Base-by-base conservation (phyloP, 139 green algal genomes). In the Zygnema cylindricum region DNA sequence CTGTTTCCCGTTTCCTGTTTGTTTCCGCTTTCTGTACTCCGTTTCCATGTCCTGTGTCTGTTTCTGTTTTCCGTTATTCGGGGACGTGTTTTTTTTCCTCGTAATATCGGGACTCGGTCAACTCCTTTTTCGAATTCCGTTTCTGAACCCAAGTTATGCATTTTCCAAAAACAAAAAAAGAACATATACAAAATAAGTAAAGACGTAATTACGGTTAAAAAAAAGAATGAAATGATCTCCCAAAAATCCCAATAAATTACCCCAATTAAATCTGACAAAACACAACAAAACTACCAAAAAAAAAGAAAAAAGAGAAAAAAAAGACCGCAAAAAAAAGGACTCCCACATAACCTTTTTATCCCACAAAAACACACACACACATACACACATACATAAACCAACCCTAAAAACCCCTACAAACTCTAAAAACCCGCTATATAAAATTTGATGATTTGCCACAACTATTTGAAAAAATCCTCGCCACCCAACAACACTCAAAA, bases 131-230 rank as follows among this genome's bases (percentile, higher is more conserved):
- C 36, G 71, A 7, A 41, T 54, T 43, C 16, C 38, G 7, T 79
- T 3, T 79, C 71, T 79, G 71, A n/a, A n/a, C n/a, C n/a, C n/a
- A n/a, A n/a, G n/a, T n/a, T n/a, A n/a, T n/a, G n/a, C n/a, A n/a
- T n/a, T n/a, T n/a, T n/a, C n/a, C 71, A 54, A 11, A 79, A 79
- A 79, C 38, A 79, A n/a, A 11, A 79, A 11, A 79, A 16, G 11
- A 79, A 25, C 16, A 16, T 41, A 16, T 41, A 43, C 71, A 79
- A 43, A 41, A 7, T 43, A 3, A 79, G 36, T 3, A 16, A 16
- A 79, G 71, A 7, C 71, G 71, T 79, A 25, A 35, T 73, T 73
- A 35, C 57, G 30, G 30, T 35, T 30, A 73, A 25, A 25, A 35
- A 30, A 73, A 73, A 25, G 30, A 35, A 73, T 73, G 30, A 73